phyloP scores from a whole-genome alignment of 139 green algal species.

The Mesotaenium endlicherianum region DNA sequence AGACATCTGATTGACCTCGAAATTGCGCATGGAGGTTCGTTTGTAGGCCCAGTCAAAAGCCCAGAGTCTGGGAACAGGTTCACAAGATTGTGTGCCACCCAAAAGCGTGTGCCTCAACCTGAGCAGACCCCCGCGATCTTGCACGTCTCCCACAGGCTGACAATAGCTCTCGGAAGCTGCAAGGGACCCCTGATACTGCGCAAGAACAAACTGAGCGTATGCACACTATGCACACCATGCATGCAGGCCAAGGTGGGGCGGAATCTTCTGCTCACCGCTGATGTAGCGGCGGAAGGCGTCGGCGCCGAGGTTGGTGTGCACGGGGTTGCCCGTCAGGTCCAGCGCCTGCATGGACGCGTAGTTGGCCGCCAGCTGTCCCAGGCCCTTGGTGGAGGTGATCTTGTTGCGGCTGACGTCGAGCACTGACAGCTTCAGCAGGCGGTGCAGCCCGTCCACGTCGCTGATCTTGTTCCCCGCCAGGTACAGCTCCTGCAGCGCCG shows the following conservation, averaged over 20 bases:
- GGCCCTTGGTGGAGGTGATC: constrained; percentile 42
- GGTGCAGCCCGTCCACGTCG: constrained; percentile 50
- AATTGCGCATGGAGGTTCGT: too few relatives aligned
- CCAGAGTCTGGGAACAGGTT: too few relatives aligned
- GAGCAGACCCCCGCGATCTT: neutral
- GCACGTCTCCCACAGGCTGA: neutral
- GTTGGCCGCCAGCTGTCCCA: constrained; percentile 48
- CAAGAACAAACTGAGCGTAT: too few relatives aligned
- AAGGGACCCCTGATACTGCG: too few relatives aligned
- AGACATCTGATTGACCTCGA: too few relatives aligned
- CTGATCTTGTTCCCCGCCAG: constrained; percentile 47
- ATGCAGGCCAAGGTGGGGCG: too few relatives aligned
- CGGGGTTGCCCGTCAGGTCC: constrained; percentile 38
- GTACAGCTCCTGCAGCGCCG: constrained; percentile 40
- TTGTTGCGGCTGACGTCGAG: constrained; percentile 47
- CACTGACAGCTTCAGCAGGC: constrained; percentile 50
- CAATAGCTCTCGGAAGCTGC: too few relatives aligned
- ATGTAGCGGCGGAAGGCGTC: constrained; percentile 31
- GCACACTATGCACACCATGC: too few relatives aligned
- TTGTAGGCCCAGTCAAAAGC: too few relatives aligned
- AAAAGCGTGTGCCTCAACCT: neutral
- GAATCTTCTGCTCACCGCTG: constrained; percentile 4
- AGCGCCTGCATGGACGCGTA: constrained; percentile 39
- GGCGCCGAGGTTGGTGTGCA: constrained; percentile 28
- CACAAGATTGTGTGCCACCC: neutral